Conservation (phyloP, 2,329 filamentous ascomycete species). For the Trichoderma semiorbis region DNA sequence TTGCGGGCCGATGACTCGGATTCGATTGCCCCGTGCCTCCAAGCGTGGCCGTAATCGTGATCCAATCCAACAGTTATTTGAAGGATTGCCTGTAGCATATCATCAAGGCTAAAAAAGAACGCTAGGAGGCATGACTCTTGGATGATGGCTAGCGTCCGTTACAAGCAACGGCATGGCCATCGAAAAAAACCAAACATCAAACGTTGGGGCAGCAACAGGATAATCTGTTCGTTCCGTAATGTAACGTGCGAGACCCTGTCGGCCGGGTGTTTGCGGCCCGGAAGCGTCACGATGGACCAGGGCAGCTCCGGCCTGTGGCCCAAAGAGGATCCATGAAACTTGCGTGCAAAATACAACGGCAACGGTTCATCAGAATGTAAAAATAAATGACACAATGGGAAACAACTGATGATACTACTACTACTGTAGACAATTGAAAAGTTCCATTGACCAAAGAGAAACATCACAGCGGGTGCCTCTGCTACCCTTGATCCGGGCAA, state of each 20-base stretch:
- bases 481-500: not conserved
- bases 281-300: not conserved
- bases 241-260: constrained; percentile 6
- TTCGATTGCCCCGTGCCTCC: constrained; percentile 13
- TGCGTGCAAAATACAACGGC: not conserved
- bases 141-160: not conserved
- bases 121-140: not conserved
- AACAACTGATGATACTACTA: not conserved
- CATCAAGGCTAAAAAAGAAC: not conserved
- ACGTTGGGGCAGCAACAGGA: not conserved
- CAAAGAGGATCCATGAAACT: not conserved
- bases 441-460: not conserved
- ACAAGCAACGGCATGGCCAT: not conserved
- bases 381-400: not conserved
- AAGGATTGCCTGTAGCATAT: not conserved
- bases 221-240: not conserved
- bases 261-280: constrained; percentile 15
- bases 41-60: not conserved
- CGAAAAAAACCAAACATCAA: not conserved
- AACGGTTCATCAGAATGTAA: not conserved
- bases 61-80: not conserved
- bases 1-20: constrained; percentile 15
- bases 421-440: not conserved
- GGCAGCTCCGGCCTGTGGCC: not conserved
- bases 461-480: not conserved